Base-by-base conservation (phyloP, 2,329 filamentous ascomycete species). In the Aspergillus aculeatus region DNA sequence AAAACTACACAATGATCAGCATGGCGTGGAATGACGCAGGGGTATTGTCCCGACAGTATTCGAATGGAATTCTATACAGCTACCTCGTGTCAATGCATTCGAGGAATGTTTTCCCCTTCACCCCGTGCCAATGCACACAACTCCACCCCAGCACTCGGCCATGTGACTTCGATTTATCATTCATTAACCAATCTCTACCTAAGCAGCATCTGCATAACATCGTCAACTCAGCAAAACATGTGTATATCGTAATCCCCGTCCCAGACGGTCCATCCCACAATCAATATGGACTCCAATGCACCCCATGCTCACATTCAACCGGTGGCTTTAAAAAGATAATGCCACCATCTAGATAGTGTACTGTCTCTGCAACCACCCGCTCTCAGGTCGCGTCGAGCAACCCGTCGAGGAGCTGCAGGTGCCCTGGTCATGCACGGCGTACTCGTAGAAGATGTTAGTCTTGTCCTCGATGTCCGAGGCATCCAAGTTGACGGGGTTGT, bases 401-500 rank as follows among this genome's bases (percentile, higher is more conserved):
- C 38, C n/a, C 5, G 47, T 41, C 12, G 31, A 26, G 10, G 38
- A 52, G 7, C 11, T 23, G 21, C 61, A 63, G n/a, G 56, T 57
- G 10, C 23, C 50, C 1, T 48, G 23, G 12, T 63, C 61, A 47
- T 57, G 51, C 4, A 9, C 24, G 3, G 41, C 61, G 44, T 63
- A 63, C 4, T 24, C 32, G n/a, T 59, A 63, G 14, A 63, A 63
- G 5, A 53, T 50, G 5, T 44, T 48, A n/a, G 55, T 59, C 48
- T 63, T 63, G 12, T 57, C 38, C 1, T 50, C 31, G 19, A 63
- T 50, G 6, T 51, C 38, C 10, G 29, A 47, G 1, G 29, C 57
- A 29, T 52, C 29, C 14, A 63, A 5, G 5, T 63, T 63, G 1
- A 48, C 56, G 1, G 41, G 24, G 21, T 6, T 12, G 2, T 44